Evolutionary conservation across 2,329 filamentous ascomycete genomes (phyloP), one percentile per base, ranked within the genome.

Genomic region (Akanthomyces uredinophilus): DNA sequence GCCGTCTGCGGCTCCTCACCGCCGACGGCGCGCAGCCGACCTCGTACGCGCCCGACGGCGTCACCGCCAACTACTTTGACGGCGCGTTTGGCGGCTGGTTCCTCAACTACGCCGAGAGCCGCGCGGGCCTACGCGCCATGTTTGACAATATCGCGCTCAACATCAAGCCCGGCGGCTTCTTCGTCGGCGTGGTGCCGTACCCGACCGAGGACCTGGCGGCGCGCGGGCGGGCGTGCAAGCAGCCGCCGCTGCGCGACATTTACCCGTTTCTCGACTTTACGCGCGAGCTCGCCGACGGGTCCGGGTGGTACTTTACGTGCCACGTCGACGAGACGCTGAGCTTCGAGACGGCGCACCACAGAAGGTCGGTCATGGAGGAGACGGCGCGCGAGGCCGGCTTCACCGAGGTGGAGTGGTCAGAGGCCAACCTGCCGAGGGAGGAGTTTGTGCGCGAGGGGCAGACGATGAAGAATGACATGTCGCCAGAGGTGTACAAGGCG

Each of bases 91-190:
- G 58, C 29, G 50, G 50, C 39, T 54, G 50, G 49, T 47, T 60
- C 39, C 49, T 60, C 49, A 53, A 60, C 58, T 60, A 60, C 50
- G 58, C 50, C 18, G 14, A 14, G 24, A 54, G 29, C 50, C 58
- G 58, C 20, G 49, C 39, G 27, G 27, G 14, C n/a, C 58, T 60
- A 37, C 58, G 58, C 20, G 8, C 13, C 58, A 60, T 60, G 58
- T 22, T 60, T 16, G 58, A 60, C 50, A 53, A 43, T 8, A 39
- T 60, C 16, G 58, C 58, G 49, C 49, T 47, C 58, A 60, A 60
- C 41, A 5, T 60, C 22, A 53, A 53, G 39, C 58, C 49, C n/a
- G 58, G 58, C 44, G 58, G 49, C 50, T 60, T 60, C 58, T 60
- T 60, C 10, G 58, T 60, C 20, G 50, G 50, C 29, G 58, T 60